Evolutionary conservation across 352 stramenopile species (phyloP).

Genomic region (Phytophthora constricta): DNA sequence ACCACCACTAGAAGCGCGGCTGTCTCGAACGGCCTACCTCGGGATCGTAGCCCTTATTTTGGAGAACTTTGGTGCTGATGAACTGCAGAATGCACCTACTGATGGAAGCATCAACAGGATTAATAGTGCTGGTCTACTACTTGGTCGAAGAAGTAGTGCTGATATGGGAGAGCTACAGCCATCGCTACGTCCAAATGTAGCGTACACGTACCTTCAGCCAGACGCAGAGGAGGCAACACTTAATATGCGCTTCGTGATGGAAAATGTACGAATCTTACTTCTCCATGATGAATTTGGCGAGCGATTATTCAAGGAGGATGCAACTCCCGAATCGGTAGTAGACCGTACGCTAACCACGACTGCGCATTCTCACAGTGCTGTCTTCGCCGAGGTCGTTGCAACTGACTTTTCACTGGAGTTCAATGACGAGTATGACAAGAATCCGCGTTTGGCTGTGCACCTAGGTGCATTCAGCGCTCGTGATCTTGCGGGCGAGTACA

Average conservation of each 20-base stretch:
- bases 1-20: slow-evolving; percentile 32
- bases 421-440: slow-evolving; percentile 49
- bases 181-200: slow-evolving; percentile 65
- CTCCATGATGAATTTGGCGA: slow-evolving; percentile 34
- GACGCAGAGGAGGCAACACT: slow-evolving; percentile 79
- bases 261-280: slow-evolving; percentile 55
- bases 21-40: slow-evolving; percentile 62
- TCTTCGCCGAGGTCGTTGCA: slow-evolving; percentile 40
- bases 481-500: slow-evolving; percentile 44
- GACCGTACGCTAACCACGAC: slow-evolving; percentile 11
- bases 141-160: slow-evolving; percentile 17
- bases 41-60: slow-evolving; percentile 65
- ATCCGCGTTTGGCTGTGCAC: slow-evolving; percentile 48
- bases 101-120: slow-evolving; percentile 3
- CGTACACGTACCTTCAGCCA: slow-evolving; percentile 73
- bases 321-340: slow-evolving; percentile 16
- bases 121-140: slow-evolving; percentile 4
- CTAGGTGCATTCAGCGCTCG: slow-evolving; percentile 48
- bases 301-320: neutral
- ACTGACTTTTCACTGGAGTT: slow-evolving; percentile 45
- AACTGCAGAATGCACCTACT: slow-evolving; percentile 40
- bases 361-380: neutral
- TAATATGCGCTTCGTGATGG: slow-evolving; percentile 65
- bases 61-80: slow-evolving; percentile 80
- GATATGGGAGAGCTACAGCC: slow-evolving; percentile 19